Evolutionary conservation across 768 basidiomycete genomes (phyloP).

Genomic region (Mycena olivaceomarginata): DNA sequence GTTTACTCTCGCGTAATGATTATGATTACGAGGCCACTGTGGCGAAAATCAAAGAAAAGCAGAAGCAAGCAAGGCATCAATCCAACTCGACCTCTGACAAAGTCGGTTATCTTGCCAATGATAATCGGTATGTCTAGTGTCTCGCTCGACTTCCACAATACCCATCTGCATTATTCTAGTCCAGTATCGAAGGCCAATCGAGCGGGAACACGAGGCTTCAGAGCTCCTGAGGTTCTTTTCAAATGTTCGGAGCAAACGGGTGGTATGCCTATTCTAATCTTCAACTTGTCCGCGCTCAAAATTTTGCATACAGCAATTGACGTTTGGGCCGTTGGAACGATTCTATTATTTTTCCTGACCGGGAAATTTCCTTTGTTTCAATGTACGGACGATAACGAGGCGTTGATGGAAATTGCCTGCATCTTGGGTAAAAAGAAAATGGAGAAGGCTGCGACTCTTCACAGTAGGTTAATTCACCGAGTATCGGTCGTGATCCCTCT

Average conservation of each 20-base stretch:
- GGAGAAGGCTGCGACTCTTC: slow-evolving; percentile 90
- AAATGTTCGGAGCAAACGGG: slow-evolving; percentile 96
- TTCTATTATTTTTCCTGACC: slow-evolving; percentile 93
- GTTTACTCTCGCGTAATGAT: slow-evolving; percentile 63
- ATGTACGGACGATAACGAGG: slow-evolving; percentile 95
- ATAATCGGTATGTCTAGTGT: slow-evolving; percentile 71
- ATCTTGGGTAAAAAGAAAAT: slow-evolving; percentile 90
- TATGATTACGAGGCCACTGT: slow-evolving; percentile 56
- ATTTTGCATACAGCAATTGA: slow-evolving; percentile 84
- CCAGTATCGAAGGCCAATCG: slow-evolving; percentile 94
- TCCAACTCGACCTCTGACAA: slow-evolving; percentile 74
- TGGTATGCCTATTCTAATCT: slow-evolving; percentile 68
- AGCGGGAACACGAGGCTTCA: slow-evolving; percentile 97
- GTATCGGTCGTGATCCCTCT: background rate
- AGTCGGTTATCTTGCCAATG: slow-evolving; percentile 88
- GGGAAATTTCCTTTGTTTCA: slow-evolving; percentile 96
- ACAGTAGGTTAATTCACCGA: slow-evolving; percentile 77
- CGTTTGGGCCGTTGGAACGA: slow-evolving; percentile 96
- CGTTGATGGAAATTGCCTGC: slow-evolving; percentile 94
- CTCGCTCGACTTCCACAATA: background rate
- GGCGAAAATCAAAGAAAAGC: slow-evolving; percentile 72
- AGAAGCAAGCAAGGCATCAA: slow-evolving; percentile 76
- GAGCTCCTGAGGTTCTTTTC: slow-evolving; percentile 96
- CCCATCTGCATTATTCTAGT: slow-evolving; percentile 57
- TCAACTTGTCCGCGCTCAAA: slow-evolving; percentile 14